Percentiles rank a stretch among this genome's conserved stretches.
Conservation (phyloP, 768 basidiomycete genomes). For the Phanerochaete sordida region DNA sequence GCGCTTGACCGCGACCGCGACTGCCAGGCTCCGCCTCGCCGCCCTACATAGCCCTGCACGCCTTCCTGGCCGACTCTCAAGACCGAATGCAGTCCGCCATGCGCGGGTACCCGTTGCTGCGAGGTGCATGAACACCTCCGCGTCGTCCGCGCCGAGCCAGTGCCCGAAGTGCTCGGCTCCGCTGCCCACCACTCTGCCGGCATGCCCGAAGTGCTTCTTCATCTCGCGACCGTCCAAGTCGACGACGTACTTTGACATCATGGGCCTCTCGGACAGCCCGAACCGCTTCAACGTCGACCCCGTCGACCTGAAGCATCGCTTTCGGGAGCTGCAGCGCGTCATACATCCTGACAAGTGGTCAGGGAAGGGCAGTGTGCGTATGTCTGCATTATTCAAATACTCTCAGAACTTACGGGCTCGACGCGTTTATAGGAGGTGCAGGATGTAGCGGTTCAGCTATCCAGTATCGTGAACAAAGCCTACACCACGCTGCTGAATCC, state of each 20-base stretch:
- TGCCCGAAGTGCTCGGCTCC: slow-evolving; percentile 65
- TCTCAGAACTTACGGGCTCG: no score
- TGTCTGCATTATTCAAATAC: no score
- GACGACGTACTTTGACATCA: slow-evolving; percentile 62
- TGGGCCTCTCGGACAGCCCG: slow-evolving; percentile 56
- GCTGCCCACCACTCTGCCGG: slow-evolving; percentile 65
- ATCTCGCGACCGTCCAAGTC: slow-evolving; percentile 57
- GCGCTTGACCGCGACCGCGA: slow-evolving; percentile 13
- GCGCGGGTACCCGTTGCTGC: background rate
- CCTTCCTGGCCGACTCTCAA: background rate
- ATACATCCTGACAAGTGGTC: slow-evolving; percentile 90
- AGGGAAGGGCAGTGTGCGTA: slow-evolving; percentile 53
- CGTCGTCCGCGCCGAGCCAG: slow-evolving; percentile 9
- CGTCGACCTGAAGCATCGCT: slow-evolving; percentile 55
- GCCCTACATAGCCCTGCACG: background rate
- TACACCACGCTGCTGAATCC: slow-evolving; percentile 76
- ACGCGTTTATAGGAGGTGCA: slow-evolving; percentile 44
- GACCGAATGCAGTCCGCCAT: background rate
- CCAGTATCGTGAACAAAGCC: slow-evolving; percentile 77
- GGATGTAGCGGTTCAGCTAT: slow-evolving; percentile 60
- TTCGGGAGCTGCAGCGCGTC: slow-evolving; percentile 66
- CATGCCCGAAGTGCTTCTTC: slow-evolving; percentile 68
- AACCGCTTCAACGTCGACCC: slow-evolving; percentile 74
- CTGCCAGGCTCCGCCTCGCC: background rate
- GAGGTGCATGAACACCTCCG: background rate